Base-by-base conservation (phyloP, 2,329 filamentous ascomycete species). In the Penicillium expansum region DNA sequence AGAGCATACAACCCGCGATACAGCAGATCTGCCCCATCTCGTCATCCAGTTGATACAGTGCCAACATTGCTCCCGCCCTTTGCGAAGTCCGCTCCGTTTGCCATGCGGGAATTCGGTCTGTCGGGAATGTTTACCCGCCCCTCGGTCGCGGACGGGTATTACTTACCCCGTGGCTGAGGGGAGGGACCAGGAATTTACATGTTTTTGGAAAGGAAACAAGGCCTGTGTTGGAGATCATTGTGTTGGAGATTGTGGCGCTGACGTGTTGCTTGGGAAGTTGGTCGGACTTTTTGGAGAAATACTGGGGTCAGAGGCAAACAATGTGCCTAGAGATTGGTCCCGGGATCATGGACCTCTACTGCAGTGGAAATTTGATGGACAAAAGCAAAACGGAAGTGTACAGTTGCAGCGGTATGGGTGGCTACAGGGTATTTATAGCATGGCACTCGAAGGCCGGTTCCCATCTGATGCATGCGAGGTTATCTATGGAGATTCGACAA, bases 61-160 rank as follows among this genome's bases (percentile, higher is more conserved):
- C 71, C 82, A 82, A 11, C 77, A 83, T 60, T 96, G 92, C 72
- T 90, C 87, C 4, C 79, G 78, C 42, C 87, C 88, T 1, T 78
- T 94, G 30, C 79, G 76, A 44, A 80, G 84, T 9, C 90, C 92
- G 5, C 81, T 91, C 55, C 89, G 89, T 0, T 77, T 96, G 5
- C 91, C 92, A 5, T 97, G 92, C 71, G 91, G 92, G 29, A 85
- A 88, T 68, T 87, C 87, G 11, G 74, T 96, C 11, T 97, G 92
- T 76, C 86, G 83, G 67, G 72, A 74, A 48, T 97, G 92, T 73
- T 75, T 96, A 1, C 92, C 92, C 1, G 75, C 83, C 45, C 76
- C 86, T 2, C 83, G 87, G 65, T 72, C 80, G 16, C 83, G 91
- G 43, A 78, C 79, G 47, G 85, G 90, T 59, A 89, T 96, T 56